Evolutionary conservation across 345 rosid genomes (phyloP), one percentile per base, ranked within the genome.

Genomic region (Populus tremula): DNA sequence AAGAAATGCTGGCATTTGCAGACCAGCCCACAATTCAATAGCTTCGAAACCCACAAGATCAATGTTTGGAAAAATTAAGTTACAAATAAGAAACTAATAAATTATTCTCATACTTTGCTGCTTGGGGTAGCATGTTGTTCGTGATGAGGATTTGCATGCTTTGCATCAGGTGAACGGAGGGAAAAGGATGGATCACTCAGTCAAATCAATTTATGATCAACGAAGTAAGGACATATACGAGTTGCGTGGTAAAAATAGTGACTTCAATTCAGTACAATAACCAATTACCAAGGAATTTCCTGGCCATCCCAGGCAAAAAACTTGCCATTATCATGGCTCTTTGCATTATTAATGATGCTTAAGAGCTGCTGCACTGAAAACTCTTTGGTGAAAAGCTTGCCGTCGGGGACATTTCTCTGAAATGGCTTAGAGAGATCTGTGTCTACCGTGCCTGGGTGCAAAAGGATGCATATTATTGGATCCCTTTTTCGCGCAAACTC

Each of bases 221-320:
- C 47, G 47, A 43, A 38, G 12, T 10, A 9, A 41, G 47, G 53
- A 12, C 53, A 16, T 14, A 47, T 47, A 14, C 53, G 20, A 47
- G 53, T 47, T 47, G 53, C 6, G 5, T 47, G 18, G 53, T 47
- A 47, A 5, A 47, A 47, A 47, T 9, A 13, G 18, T 47, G 53
- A 47, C 18, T 47, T 68, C 10, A 69, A 41, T 23, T 1, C 20
- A 29, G 54, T 29, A 27, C 11, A 2, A 3, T 36, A 36, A 38
- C 11, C 36, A 29, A 61, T 41, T 79, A 92, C 97, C 99, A 92
- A 25, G 96, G 94, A 66, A 93, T 91, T 85, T 91, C 92, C 81
- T 92, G 96, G 70, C 98, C 96, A 87, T 95, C 98, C 94, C 99
- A 93, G 23, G 96, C 97, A 75, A 93, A 93, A 87, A 95, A 93